Conservation (phyloP, 108 stramenopile genomes). For the Hondaea fermentalgiana region DNA sequence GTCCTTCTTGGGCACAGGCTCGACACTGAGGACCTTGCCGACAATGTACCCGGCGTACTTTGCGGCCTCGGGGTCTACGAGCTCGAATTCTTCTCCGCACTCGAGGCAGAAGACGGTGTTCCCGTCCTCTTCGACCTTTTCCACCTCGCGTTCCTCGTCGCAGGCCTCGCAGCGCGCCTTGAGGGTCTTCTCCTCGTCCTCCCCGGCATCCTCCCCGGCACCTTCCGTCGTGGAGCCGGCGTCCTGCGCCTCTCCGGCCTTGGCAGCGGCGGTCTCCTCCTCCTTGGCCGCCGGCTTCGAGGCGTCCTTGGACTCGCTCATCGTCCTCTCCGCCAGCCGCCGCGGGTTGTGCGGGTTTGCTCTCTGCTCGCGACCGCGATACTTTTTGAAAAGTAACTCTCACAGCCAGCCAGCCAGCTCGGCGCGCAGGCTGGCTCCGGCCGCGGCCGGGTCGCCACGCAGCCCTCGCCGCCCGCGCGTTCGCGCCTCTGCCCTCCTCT, state of each 20-base stretch:
- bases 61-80: neutral
- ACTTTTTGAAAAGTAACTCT: too few relatives aligned
- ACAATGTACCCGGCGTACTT: neutral
- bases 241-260: neutral
- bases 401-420: too few relatives aligned
- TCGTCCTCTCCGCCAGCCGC: too few relatives aligned
- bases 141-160: neutral
- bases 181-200: neutral
- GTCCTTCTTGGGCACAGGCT: neutral
- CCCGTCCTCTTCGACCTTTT: neutral
- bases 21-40: neutral
- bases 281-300: too few relatives aligned
- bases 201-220: neutral
- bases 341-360: too few relatives aligned
- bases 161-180: neutral
- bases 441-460: too few relatives aligned
- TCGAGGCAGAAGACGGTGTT: neutral
- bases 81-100: conserved; percentile 11
- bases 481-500: too few relatives aligned
- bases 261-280: too few relatives aligned
- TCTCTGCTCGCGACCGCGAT: too few relatives aligned
- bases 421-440: too few relatives aligned
- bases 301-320: too few relatives aligned
- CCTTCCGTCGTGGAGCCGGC: neutral
- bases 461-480: too few relatives aligned